Evolutionary conservation across 306 rosid species (phyloP), one percentile per base, ranked within the genome.

Genomic region (Cotoneaster glaucophyllus): DNA sequence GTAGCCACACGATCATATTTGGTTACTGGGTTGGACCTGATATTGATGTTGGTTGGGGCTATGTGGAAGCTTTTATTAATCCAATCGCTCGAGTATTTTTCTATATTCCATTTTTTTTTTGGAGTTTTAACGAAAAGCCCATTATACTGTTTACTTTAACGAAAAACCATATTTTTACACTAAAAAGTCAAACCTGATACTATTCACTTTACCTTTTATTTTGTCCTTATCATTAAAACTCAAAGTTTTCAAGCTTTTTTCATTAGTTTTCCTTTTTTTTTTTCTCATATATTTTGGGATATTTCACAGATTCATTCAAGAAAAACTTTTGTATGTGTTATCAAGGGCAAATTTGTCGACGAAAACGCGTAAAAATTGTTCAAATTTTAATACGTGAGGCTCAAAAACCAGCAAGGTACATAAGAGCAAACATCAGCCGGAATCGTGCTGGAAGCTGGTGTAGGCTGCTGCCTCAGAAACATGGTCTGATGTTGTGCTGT

Each of bases 21-120:
- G 98, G 98, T 79, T 93, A 83, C 81, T 93, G 97, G 97, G 94
- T 91, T 34, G 97, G 98, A 69, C 98, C 98, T 76, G 97, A 93
- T 86, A 65, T 74, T 61, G 98, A 93, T 78, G 97, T 91, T 81
- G 98, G 96, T 24, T 93, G 96, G 96, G 97, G 98, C 56, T 86
- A 80, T 81, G 85, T 90, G 74, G 94, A 91, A 83, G 98, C 98
- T 70, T 79, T 84, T 76, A 71, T 93, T 71, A 79, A 86, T 67
- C 90, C 69, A 77, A 82, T 83, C 65, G 57, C 81, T 64, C 86
- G 83, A 90, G 53, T n/a, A 54, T 43, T 43, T 4, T 43, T 41
- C 19, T 1, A 4, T 6, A 39, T 17, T 18, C 77, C 44, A 25
- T 14, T 1, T 26, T 62, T 2, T 4, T 48, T 21, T 34, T 72